phyloP scores from a whole-genome alignment of 495 filamentous ascomycete species.

The Alectoria sarmentosa region DNA sequence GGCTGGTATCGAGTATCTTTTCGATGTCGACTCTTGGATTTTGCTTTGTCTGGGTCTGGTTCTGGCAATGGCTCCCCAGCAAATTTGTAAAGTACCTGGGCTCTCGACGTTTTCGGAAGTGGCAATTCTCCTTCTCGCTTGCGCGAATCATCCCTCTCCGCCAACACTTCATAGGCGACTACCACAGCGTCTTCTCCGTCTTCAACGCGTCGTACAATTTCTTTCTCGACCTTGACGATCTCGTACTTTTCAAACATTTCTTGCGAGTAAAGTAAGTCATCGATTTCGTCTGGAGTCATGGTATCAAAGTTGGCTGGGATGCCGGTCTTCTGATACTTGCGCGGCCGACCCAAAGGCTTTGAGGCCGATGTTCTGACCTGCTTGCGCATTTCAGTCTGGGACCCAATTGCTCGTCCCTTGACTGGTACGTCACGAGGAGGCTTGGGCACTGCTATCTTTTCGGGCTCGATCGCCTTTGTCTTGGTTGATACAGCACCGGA shows the following conservation, averaged over 20 bases:
- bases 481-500: background rate
- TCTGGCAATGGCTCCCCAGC: constrained; percentile 18
- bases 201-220: constrained; percentile 18
- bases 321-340: constrained; percentile 21
- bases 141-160: constrained; percentile 11
- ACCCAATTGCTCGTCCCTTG: background rate
- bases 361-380: background rate
- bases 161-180: constrained; percentile 20
- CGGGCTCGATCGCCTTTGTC: background rate
- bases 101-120: constrained; percentile 10
- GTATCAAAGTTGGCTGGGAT: constrained; percentile 17
- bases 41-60: constrained; percentile 2
- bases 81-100: constrained; percentile 15
- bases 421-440: background rate
- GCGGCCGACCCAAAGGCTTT: constrained; percentile 19
- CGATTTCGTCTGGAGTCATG: constrained; percentile 12
- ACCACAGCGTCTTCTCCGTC: constrained; percentile 14
- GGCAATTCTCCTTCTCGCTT: constrained; percentile 8
- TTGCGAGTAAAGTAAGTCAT: constrained; percentile 16
- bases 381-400: background rate
- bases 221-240: constrained; percentile 18
- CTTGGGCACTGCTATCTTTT: background rate
- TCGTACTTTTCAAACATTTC: constrained; percentile 20
- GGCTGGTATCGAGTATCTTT: constrained; percentile 13
- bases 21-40: background rate